A percentile compares a stretch with the other conserved stretches of the same genome.
phyloP scores from a whole-genome alignment of 2,329 filamentous ascomycete species.

The Macrophomina tecta region DNA sequence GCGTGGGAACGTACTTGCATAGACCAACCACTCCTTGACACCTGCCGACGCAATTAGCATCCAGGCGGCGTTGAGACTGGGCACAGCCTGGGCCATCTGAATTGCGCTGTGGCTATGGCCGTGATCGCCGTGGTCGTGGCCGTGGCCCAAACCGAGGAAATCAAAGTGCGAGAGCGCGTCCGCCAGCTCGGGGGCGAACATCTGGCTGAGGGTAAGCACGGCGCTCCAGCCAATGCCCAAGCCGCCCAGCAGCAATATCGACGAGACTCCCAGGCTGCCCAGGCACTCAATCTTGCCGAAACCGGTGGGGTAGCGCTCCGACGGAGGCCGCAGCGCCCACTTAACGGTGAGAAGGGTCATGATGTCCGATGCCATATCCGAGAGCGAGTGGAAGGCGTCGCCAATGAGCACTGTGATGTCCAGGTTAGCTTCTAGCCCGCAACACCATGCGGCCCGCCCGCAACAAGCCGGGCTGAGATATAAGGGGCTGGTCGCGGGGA shows the following conservation, averaged over 20 bases:
- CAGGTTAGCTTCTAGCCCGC: not conserved
- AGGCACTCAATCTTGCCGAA: slow-evolving; percentile 98
- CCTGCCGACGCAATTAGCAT: slow-evolving; percentile 86
- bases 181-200: slow-evolving; percentile 55
- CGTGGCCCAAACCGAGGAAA: slow-evolving; percentile 61
- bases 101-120: slow-evolving; percentile 47
- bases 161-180: slow-evolving; percentile 50
- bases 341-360: slow-evolving; percentile 94
- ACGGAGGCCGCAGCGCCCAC: slow-evolving; percentile 86
- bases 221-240: slow-evolving; percentile 82
- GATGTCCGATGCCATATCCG: slow-evolving; percentile 92
- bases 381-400: slow-evolving; percentile 94
- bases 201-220: slow-evolving; percentile 62
- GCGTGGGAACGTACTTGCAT: slow-evolving; percentile 70
- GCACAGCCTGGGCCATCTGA: slow-evolving; percentile 58
- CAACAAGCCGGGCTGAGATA: not conserved
- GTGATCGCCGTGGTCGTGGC: slow-evolving; percentile 55
- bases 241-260: slow-evolving; percentile 86
- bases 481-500: not conserved
- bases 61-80: slow-evolving; percentile 94
- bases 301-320: slow-evolving; percentile 81
- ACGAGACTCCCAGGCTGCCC: slow-evolving; percentile 89
- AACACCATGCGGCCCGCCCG: slow-evolving; percentile 26
- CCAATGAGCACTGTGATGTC: slow-evolving; percentile 71
- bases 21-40: slow-evolving; percentile 96